These are phyloP conservation scores for Diplodia seriata DNA, from an alignment of 2,329 filamentous ascomycete species.

Conservation along the genomic window DNA sequence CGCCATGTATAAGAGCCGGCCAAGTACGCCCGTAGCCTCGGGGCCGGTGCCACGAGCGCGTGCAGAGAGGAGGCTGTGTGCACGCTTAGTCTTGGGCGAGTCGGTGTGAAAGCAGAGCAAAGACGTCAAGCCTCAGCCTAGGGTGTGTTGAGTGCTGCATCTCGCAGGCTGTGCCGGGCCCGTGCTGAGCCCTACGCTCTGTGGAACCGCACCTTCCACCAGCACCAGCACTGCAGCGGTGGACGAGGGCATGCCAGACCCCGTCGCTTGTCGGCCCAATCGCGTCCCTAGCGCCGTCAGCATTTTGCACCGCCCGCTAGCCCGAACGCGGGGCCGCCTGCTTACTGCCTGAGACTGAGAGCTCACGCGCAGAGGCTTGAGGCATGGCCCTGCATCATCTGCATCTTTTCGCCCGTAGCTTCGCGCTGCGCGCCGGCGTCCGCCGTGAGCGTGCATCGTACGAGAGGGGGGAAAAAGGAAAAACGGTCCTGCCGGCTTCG, in stretches of 20 bases:
- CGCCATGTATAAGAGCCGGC: slow-evolving; percentile 14
- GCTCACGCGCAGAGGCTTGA: neutral
- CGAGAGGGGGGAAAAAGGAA: neutral
- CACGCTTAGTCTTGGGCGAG: slow-evolving; percentile 8
- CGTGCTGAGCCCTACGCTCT: slow-evolving; percentile 1
- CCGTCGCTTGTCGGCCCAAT: slow-evolving; percentile 17
- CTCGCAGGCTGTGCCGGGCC: slow-evolving; percentile 18
- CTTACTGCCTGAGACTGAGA: slow-evolving; percentile 7
- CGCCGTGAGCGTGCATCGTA: neutral
- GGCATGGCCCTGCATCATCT: neutral
- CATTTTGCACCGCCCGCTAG: neutral
- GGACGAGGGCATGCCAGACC: neutral
- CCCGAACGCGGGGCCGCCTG: neutral
- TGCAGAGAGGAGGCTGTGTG: slow-evolving; percentile 17
- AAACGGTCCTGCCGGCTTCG: neutral
- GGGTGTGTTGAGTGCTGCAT: slow-evolving; percentile 2
- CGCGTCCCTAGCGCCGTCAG: slow-evolving; percentile 3
- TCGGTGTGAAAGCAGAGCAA: slow-evolving; percentile 13
- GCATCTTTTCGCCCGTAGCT: neutral
- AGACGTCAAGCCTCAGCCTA: slow-evolving; percentile 17
- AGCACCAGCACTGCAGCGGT: neutral
- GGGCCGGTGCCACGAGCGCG: neutral
- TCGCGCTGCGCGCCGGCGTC: neutral
- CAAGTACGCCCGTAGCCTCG: slow-evolving; percentile 5
- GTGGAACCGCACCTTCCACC: slow-evolving; percentile 11